A percentile compares a stretch with the other conserved stretches of the same genome.
Evolutionary conservation across 2,329 filamentous ascomycete species (phyloP).

Genomic region (Bisporella sp.): DNA sequence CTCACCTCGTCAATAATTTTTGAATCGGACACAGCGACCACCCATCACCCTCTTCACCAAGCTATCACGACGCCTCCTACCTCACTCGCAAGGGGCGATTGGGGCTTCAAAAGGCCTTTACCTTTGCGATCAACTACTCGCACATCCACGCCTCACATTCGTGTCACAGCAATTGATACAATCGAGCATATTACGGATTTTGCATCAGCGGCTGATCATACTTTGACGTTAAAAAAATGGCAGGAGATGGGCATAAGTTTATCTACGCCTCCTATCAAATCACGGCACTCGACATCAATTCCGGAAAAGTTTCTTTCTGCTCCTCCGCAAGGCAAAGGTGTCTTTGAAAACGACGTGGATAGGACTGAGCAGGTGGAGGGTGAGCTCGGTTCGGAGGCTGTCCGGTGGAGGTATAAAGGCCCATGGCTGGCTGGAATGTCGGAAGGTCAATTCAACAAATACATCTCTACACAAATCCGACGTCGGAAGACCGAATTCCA

Average conservation of each 20-base stretch:
- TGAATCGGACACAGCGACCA: slow-evolving; percentile 64
- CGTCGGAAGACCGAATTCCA: slow-evolving; percentile 48
- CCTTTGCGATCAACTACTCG: slow-evolving; percentile 69
- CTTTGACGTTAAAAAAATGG: slow-evolving; percentile 76
- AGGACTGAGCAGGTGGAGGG: slow-evolving; percentile 35
- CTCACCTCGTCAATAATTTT: slow-evolving; percentile 40
- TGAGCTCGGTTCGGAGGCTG: slow-evolving; percentile 30
- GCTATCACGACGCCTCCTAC: slow-evolving; percentile 70
- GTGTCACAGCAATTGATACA: slow-evolving; percentile 74
- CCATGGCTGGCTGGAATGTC: slow-evolving; percentile 60
- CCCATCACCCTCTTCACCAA: slow-evolving; percentile 73
- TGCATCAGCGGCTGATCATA: slow-evolving; percentile 73
- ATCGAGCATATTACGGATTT: slow-evolving; percentile 88
- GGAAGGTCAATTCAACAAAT: slow-evolving; percentile 52
- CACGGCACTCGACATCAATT: not conserved
- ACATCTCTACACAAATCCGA: slow-evolving; percentile 46
- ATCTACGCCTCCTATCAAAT: slow-evolving; percentile 37
- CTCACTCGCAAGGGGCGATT: slow-evolving; percentile 74
- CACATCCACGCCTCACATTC: slow-evolving; percentile 66
- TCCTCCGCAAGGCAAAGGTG: slow-evolving; percentile 31
- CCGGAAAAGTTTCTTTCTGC: not conserved
- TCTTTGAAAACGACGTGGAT: slow-evolving; percentile 54
- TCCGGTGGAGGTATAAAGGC: slow-evolving; percentile 58
- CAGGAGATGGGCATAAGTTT: slow-evolving; percentile 74
- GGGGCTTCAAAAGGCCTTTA: slow-evolving; percentile 83